A percentile compares a stretch with the other conserved stretches of the same genome.
Conservation (phyloP, 1,139 yeast species). For the Nakaseomyces sp. region DNA sequence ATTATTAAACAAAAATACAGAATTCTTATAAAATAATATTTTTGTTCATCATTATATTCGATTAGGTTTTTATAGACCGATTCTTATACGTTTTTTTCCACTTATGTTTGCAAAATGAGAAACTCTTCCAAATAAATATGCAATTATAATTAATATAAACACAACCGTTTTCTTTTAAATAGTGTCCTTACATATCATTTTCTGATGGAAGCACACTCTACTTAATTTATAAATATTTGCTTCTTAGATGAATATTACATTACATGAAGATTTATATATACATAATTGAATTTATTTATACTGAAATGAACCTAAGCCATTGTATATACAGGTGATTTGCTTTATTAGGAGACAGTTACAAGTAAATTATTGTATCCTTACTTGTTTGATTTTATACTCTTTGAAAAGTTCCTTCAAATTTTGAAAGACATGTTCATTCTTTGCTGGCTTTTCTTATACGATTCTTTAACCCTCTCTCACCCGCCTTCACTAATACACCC, state of each 20-base stretch:
- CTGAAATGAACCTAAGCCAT: not conserved
- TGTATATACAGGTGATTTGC: not conserved
- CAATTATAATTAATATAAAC: no score
- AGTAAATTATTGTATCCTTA: no score
- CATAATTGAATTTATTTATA: not conserved
- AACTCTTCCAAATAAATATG: no score
- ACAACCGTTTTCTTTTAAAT: no score
- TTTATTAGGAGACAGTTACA: no score
- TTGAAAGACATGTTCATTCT: not conserved
- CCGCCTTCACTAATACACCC: conserved; percentile 82
- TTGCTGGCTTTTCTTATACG: conserved; percentile 30
- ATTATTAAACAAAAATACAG: not conserved
- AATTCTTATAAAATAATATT: not conserved
- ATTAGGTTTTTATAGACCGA: not conserved
- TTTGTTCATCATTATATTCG: no score
- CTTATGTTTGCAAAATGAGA: no score
- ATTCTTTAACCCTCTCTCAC: conserved; percentile 60
- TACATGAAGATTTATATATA: not conserved
- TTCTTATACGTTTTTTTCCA: not conserved
- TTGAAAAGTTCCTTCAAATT: no score
- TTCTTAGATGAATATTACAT: not conserved
- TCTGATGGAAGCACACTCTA: no score
- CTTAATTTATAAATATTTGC: no score
- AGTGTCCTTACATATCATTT: no score
- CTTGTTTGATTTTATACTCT: no score